Percentiles rank a stretch among this genome's conserved stretches.
These are phyloP conservation scores for Bretziella fagacearum DNA, from an alignment of 2,329 filamentous ascomycete genomes.

Conservation along the genomic window DNA sequence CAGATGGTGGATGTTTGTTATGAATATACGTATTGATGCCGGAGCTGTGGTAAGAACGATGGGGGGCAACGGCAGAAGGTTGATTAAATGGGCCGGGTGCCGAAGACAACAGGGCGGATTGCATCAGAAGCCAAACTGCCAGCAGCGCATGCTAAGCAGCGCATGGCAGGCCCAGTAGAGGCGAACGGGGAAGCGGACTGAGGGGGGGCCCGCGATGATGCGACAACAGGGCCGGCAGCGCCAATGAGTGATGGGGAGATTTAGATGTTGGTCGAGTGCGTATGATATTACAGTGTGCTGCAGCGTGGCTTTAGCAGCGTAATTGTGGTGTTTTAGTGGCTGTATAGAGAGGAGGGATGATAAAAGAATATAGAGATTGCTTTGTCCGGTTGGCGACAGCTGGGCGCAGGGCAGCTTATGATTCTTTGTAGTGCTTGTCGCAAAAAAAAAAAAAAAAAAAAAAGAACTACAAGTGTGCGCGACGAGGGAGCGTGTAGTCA, in stretches of 20 bases:
- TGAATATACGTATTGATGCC: not conserved
- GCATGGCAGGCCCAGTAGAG: slow-evolving; percentile 12
- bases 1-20: not conserved
- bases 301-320: no score
- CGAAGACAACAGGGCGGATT: slow-evolving; percentile 12
- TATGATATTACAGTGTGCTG: no score
- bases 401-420: not conserved
- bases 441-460: not conserved
- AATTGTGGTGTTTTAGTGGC: not conserved
- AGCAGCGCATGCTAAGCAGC: slow-evolving; percentile 14
- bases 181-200: not conserved
- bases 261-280: no score
- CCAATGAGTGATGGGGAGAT: no score
- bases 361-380: no score
- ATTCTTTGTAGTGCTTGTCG: not conserved
- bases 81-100: slow-evolving; percentile 9
- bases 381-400: not conserved
- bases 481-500: not conserved
- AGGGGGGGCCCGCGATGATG: not conserved
- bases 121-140: slow-evolving; percentile 14
- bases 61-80: not conserved
- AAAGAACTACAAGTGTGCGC: not conserved
- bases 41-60: not conserved
- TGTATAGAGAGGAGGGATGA: not conserved
- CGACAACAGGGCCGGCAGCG: no score